Evolutionary conservation across 1,284 basidiomycete genomes (phyloP).

Genomic region (Trametes sp.): DNA sequence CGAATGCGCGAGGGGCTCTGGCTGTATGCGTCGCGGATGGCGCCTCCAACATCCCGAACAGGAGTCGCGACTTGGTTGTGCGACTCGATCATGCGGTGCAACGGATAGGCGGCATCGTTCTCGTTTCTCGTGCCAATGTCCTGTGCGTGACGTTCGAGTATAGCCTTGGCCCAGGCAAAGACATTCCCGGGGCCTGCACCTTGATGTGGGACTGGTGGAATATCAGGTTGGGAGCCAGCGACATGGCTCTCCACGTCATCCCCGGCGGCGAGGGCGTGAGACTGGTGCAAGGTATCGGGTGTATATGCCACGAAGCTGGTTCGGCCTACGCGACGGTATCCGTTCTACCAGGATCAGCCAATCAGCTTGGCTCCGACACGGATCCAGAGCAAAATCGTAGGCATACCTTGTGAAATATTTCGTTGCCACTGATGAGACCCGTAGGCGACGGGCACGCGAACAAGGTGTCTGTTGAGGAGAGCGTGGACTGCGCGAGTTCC

Average conservation of each 20-base stretch:
- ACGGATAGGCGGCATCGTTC: neutral
- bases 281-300: neutral
- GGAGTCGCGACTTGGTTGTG: neutral
- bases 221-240: neutral
- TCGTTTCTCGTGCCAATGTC: neutral
- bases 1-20: slow-evolving; percentile 11
- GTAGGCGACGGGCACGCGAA: slow-evolving; percentile 33
- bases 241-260: neutral
- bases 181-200: neutral
- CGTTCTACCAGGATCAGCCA: slow-evolving; percentile 12
- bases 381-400: no score
- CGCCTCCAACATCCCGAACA: neutral
- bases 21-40: slow-evolving; percentile 11
- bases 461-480: slow-evolving; percentile 28
- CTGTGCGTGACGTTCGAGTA: neutral
- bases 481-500: slow-evolving; percentile 33
- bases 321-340: slow-evolving; percentile 11
- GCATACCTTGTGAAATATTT: slow-evolving; percentile 33
- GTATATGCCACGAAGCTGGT: neutral
- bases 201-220: neutral
- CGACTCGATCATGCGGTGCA: slow-evolving; percentile 7
- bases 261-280: neutral
- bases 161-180: neutral
- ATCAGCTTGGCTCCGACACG: no score
- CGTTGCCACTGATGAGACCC: neutral